Conservation (phyloP, 2,329 filamentous ascomycete species). For the Lasiodiplodia gonubiensis region DNA sequence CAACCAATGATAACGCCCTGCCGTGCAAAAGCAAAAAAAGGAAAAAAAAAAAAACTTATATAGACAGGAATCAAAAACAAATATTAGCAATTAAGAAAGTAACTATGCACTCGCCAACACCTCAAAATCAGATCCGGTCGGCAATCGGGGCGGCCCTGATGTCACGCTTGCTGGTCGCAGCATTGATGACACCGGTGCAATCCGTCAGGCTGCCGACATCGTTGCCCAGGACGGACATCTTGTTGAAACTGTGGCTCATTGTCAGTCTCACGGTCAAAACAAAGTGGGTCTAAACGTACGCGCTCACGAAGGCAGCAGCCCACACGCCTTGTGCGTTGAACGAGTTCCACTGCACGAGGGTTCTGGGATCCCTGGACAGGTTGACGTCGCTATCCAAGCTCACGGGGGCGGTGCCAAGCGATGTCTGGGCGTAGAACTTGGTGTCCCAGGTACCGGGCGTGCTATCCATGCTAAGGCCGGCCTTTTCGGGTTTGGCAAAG, state of each 20-base stretch:
- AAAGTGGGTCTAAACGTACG: conserved; percentile 8
- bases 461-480: conserved; percentile 53
- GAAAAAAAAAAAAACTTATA: no score
- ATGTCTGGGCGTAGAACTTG: conserved; percentile 53
- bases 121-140: conserved; percentile 33
- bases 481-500: conserved; percentile 50
- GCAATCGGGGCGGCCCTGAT: conserved; percentile 38
- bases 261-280: not conserved
- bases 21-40: not conserved
- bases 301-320: conserved; percentile 40
- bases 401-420: conserved; percentile 35
- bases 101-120: not conserved
- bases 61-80: conserved; percentile 2
- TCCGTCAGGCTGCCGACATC: conserved; percentile 36
- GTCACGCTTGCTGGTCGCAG: conserved; percentile 41
- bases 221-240: conserved; percentile 46
- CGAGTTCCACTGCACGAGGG: conserved; percentile 33
- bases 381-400: conserved; percentile 34
- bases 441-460: conserved; percentile 60
- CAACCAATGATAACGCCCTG: not conserved
- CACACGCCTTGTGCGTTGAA: conserved; percentile 39
- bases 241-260: conserved; percentile 35
- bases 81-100: conserved; percentile 13
- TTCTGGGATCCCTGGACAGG: conserved; percentile 39
- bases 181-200: conserved; percentile 42